Evolutionary conservation across 2,329 filamentous ascomycete species (phyloP).

Genomic region (Aspergillus calidoustus): DNA sequence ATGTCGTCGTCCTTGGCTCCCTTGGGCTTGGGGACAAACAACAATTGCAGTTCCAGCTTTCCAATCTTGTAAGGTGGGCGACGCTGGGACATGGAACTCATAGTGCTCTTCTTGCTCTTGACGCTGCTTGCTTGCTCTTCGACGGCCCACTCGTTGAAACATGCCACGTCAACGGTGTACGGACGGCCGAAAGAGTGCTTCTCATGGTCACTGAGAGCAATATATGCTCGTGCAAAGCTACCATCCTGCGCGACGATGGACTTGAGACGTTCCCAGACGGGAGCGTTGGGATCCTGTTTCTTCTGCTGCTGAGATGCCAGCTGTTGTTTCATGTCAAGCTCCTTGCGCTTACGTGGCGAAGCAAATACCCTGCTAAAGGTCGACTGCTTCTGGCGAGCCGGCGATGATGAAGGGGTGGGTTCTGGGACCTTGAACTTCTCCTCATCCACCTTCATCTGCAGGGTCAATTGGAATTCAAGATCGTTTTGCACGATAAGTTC

Average conservation of each 20-base stretch:
- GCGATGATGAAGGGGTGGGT: constrained; percentile 50
- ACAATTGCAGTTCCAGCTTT: constrained; percentile 88
- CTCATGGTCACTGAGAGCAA: constrained; percentile 93
- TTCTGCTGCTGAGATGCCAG: constrained; percentile 81
- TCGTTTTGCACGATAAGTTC: constrained; percentile 96
- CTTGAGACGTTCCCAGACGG: constrained; percentile 80
- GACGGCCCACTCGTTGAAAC: constrained; percentile 98
- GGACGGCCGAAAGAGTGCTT: constrained; percentile 84
- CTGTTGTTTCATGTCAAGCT: constrained; percentile 81
- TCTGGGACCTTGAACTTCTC: constrained; percentile 63
- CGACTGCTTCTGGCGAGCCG: constrained; percentile 77
- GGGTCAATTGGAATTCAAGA: constrained; percentile 96
- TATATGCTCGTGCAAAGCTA: constrained; percentile 91
- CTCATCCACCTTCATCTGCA: constrained; percentile 92
- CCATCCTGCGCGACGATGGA: constrained; percentile 88
- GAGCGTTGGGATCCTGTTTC: constrained; percentile 59
- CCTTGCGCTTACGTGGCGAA: constrained; percentile 95
- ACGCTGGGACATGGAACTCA: constrained; percentile 61
- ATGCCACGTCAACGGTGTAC: constrained; percentile 84
- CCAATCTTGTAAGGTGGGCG: constrained; percentile 95
- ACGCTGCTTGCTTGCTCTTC: constrained; percentile 85
- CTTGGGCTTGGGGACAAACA: constrained; percentile 93
- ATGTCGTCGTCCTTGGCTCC: constrained; percentile 89
- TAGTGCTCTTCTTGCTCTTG: constrained; percentile 84
- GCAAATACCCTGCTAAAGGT: constrained; percentile 91